phyloP scores from a whole-genome alignment of 2,329 filamentous ascomycete species.

The Ilyonectria destructans region DNA sequence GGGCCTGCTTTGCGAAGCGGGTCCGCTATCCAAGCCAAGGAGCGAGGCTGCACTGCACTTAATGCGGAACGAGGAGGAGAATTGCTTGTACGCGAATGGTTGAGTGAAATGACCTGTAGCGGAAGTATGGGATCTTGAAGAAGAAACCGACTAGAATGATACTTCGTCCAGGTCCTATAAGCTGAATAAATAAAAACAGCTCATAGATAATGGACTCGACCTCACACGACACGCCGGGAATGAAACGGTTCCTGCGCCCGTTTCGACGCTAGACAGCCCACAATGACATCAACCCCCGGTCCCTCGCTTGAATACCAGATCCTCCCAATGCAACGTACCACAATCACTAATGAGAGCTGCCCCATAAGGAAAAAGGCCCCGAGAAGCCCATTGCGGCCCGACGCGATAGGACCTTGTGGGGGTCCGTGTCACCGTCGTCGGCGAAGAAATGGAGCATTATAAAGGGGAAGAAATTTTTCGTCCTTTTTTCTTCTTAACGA shows the following conservation, averaged over 20 bases:
- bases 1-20: constrained; percentile 49
- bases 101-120: constrained; percentile 43
- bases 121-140: constrained; percentile 32
- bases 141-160: not conserved
- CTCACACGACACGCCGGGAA: not conserved
- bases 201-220: not conserved
- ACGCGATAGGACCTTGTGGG: not conserved
- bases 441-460: constrained; percentile 8
- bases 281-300: constrained; percentile 32
- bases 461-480: constrained; percentile 6
- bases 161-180: not conserved
- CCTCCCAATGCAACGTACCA: constrained; percentile 30
- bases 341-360: constrained; percentile 15
- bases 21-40: constrained; percentile 39
- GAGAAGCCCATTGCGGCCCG: constrained; percentile 21
- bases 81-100: constrained; percentile 41
- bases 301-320: not conserved
- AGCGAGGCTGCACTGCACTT: constrained; percentile 40
- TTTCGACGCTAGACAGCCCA: constrained; percentile 30
- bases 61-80: constrained; percentile 47
- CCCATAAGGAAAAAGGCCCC: constrained; percentile 16
- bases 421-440: constrained; percentile 13
- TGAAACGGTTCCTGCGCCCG: constrained; percentile 4
- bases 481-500: not conserved
- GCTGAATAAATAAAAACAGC: not conserved